Evolutionary conservation across 805 yeast species (phyloP).

Genomic region (Pichia insulana): DNA sequence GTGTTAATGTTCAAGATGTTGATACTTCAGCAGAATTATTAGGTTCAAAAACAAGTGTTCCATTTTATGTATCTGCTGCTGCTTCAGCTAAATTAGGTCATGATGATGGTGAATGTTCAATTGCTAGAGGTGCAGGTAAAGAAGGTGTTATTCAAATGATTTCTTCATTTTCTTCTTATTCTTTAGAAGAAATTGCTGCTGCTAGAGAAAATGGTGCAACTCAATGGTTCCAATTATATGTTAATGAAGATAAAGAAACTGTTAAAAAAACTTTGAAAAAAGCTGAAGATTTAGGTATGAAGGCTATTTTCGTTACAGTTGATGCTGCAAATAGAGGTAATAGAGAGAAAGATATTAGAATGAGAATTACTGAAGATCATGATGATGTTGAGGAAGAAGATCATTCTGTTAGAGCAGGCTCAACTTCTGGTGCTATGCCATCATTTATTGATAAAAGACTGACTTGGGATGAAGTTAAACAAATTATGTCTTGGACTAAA

Average conservation of each 20-base stretch:
- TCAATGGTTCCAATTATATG: slow-evolving; percentile 87
- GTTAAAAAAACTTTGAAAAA: slow-evolving; percentile 24
- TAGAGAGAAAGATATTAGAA: slow-evolving; percentile 56
- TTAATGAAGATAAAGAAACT: slow-evolving; percentile 46
- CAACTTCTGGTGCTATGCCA: slow-evolving; percentile 80
- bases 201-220: slow-evolving; percentile 57
- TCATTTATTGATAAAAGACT: slow-evolving; percentile 69
- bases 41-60: slow-evolving; percentile 61
- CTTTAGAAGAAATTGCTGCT: slow-evolving; percentile 76
- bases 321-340: slow-evolving; percentile 91
- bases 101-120: slow-evolving; percentile 82
- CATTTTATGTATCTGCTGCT: slow-evolving; percentile 86
- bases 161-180: slow-evolving; percentile 82
- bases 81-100: slow-evolving; percentile 89
- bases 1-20: slow-evolving; percentile 69
- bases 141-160: slow-evolving; percentile 79
- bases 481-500: slow-evolving; percentile 45
- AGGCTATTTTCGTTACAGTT: slow-evolving; percentile 79
- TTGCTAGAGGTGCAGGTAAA: slow-evolving; percentile 73
- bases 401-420: slow-evolving; percentile 56
- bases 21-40: slow-evolving; percentile 66
- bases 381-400: slow-evolving; percentile 35
- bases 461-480: slow-evolving; percentile 56
- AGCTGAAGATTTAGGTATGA: slow-evolving; percentile 32
- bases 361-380: slow-evolving; percentile 32